Evolutionary conservation across 768 basidiomycete species (phyloP), one percentile per base, ranked within the genome.

Genomic region (Podaxis mareebaensis): DNA sequence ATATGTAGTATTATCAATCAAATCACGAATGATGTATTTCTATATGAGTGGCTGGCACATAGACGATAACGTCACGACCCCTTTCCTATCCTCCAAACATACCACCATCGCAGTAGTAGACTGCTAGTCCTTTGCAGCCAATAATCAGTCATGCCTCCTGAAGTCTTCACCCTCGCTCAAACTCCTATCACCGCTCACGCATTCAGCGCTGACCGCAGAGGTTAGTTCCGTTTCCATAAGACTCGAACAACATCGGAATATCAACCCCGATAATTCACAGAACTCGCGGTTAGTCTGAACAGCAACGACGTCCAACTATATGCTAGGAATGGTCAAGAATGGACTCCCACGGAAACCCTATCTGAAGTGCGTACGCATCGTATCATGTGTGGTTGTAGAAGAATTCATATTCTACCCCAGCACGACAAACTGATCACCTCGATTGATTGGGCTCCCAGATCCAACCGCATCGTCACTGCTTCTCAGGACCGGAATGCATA

Each of bases 401-500:
- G 58, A 55, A 60, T 20, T 44, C 60, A 39, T 20, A 40, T 44
- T 52, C 30, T 24, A 24, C 49, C 40, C 33, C 72, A 99, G 95
- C 97, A 99, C 78, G 97, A 99, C 81, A 99, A 99, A 77, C 78
- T 89, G 63, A 91, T 99, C 77, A 99, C 96, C 2, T 95, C 95
- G 61, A 97, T 99, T 74, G 96, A 98, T 74, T 99, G 97, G 97
- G 97, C 96, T 12, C 95, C 96, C 17, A 85, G 86, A 68, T 95
- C 97, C 53, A 98, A 99, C 77, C 91, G 93, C 51, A 96, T 99
- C 77, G 96, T 99, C 26, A 99, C 97, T 12, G 93, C 95, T 69
- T 96, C 96, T n/a, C 96, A 99, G 74, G 97, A 99, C 73, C 83
- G 97, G 59, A 99, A 99, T 73, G 96, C 97, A 40, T 99, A 99